Evolutionary conservation across 495 filamentous ascomycete species (phyloP), one percentile per base, ranked within the genome.

Genomic region (Daldinia caldariorum): DNA sequence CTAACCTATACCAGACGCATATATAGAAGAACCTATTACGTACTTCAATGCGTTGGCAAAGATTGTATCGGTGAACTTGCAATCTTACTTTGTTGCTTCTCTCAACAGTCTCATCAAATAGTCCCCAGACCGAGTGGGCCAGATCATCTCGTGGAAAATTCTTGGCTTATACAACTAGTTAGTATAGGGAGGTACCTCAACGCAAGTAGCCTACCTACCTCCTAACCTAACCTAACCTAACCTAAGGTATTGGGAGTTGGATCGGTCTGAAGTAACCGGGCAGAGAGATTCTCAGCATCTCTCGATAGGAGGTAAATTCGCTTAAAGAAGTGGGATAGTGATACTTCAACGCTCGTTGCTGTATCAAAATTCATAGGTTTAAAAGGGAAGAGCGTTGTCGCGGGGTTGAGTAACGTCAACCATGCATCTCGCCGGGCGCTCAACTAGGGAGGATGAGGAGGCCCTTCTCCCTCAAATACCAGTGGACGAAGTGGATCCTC

Each of bases 381-480:
- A 35, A 18, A 22, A 9, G 18, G 20, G 10, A 18, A 12, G 43
- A 0, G 39, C n/a, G 1, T 18, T 72, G 26, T 26, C 26, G 26
- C 58, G 58, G 45, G 58, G 45, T 51, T 34, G 64, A 41, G 64
- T 67, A 64, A 61, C 60, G 56, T 58, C 55, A 26, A 39, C 61
- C 35, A 75, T 75, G 70, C 58, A 75, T 64, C 53, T 61, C n/a
- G 4, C 51, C 22, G 61, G 50, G 32, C 68, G 56, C 13, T 56
- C 55, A 8, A 29, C 22, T 37, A 53, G 62, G 26, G 71, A 74
- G 60, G 74, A 74, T 37, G 71, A 76, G 54, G 74, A 76, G 39
- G 31, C 71, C 1, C 64, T 76, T 22, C 74, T 76, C 37, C 69
- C 72, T n/a, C 51, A 38, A 31, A 41, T 54, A 18, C 50, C 60